Evolutionary conservation across 345 rosid species (phyloP), one percentile per base, ranked within the genome.

Genomic region (Turritis glabra): DNA sequence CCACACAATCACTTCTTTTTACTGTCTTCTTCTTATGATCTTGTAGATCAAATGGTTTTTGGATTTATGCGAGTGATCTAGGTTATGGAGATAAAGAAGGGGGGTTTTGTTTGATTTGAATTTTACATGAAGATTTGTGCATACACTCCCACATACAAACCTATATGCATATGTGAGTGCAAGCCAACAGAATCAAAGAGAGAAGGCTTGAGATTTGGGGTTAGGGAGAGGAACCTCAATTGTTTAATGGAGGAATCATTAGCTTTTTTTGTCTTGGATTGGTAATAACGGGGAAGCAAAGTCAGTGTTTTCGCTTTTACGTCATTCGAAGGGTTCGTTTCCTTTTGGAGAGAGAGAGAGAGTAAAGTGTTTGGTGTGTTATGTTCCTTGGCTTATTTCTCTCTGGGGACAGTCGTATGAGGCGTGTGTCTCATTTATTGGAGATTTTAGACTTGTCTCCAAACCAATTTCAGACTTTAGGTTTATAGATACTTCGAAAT

Each of bases 251-350:
- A 70, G 47, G 80, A 71, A 77, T 71, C 77, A 65, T 71, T 71
- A 53, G 64, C 62, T 21, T 77, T 32, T 11, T 77, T 58, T 27
- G 2, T 38, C 43, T 71, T 58, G 25, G 68, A 57, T 38, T 64
- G 62, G 80, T 77, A 47, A 61, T 54, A 54, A 38, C 32, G 71
- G 74, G 56, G 72, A 77, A 77, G 77, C 63, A 71, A 77, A 71
- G 80, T 77, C 43, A 7, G 61, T 48, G 68, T 30, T 30, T 77
- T 64, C 3, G 77, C 80, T 77, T 77, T 56, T 71, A 71, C 76
- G 80, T 71, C 73, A 77, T 65, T 55, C 26, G 19, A 47, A 71
- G 59, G 62, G 52, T 57, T 67, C 10, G 51, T 67, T 75, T 67
- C 68, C 73, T 75, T 75, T 74, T 57, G 9, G 25, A 44, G 47